phyloP scores from a whole-genome alignment of 1,284 basidiomycete species.

The Sporisorium exsertum region DNA sequence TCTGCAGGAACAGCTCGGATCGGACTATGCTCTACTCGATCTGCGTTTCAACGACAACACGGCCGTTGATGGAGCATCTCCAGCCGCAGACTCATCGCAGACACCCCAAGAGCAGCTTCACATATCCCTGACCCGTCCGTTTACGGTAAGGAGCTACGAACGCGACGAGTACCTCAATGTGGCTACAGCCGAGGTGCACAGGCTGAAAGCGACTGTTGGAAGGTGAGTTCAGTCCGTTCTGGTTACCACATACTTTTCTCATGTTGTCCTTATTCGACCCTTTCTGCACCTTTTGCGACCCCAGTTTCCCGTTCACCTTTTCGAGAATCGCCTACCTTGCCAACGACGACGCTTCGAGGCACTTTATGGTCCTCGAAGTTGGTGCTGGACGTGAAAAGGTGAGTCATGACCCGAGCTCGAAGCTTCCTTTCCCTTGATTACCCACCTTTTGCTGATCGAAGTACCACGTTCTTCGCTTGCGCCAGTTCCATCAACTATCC shows the following conservation, averaged over 20 bases:
- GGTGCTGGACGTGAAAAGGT: conserved; percentile 41
- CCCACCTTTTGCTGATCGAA: background rate
- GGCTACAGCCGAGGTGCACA: conserved; percentile 6
- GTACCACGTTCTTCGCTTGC: background rate
- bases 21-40: conserved; percentile 10
- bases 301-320: conserved; percentile 42
- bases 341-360: conserved; percentile 41
- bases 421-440: background rate
- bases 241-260: background rate
- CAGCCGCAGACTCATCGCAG: background rate
- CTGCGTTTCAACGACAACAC: background rate
- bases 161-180: conserved; percentile 38
- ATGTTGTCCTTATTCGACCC: background rate
- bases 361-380: conserved; percentile 50
- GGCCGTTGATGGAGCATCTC: background rate
- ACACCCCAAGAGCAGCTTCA: conserved; percentile 13
- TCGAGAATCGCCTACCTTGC: conserved; percentile 32
- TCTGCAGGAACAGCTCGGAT: conserved; percentile 18
- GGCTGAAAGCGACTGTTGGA: conserved; percentile 1
- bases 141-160: conserved; percentile 48
- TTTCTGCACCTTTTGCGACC: background rate
- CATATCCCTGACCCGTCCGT: conserved; percentile 52
- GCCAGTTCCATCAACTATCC: conserved; percentile 38
- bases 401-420: background rate
- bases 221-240: conserved; percentile 8